These are phyloP conservation scores for Candida gorgasii DNA, from an alignment of 805 yeast species.

Conservation along the genomic window DNA sequence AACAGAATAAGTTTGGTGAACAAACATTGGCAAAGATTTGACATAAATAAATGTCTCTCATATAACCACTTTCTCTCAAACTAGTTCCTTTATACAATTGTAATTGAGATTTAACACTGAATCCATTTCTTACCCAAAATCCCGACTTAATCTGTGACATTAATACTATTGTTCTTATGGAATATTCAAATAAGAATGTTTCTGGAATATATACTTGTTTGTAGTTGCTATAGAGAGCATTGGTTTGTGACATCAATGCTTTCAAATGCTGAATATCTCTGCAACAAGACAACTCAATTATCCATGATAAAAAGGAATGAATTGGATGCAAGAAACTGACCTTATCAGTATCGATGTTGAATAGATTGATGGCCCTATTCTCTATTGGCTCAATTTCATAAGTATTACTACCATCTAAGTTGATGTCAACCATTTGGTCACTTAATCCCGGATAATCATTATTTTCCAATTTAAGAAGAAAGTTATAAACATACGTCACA, in stretches of 20 bases:
- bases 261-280: conserved; percentile 23
- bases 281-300: conserved; percentile 54
- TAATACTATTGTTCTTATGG: conserved; percentile 73
- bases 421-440: conserved; percentile 30
- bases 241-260: conserved; percentile 19
- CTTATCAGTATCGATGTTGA: conserved; percentile 35
- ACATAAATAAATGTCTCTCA: conserved; percentile 71
- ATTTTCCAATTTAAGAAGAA: conserved; percentile 31
- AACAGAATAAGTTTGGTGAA: conserved; percentile 56
- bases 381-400: conserved; percentile 24
- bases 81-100: conserved; percentile 77
- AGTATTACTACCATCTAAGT: conserved; percentile 15
- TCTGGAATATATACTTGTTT: conserved; percentile 17
- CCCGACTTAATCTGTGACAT: conserved; percentile 86
- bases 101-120: conserved; percentile 74
- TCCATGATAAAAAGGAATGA: conserved; percentile 71
- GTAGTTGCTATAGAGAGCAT: neutral
- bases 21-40: conserved; percentile 59
- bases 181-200: conserved; percentile 60
- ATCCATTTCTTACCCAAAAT: conserved; percentile 93
- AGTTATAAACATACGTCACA: conserved; percentile 29
- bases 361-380: conserved; percentile 23
- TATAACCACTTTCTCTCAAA: conserved; percentile 78
- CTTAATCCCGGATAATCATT: conserved; percentile 27
- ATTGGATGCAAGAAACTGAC: conserved; percentile 80